Evolutionary conservation across 2,329 filamentous ascomycete species (phyloP).

Genomic region (Scolecobasidium constrictum): DNA sequence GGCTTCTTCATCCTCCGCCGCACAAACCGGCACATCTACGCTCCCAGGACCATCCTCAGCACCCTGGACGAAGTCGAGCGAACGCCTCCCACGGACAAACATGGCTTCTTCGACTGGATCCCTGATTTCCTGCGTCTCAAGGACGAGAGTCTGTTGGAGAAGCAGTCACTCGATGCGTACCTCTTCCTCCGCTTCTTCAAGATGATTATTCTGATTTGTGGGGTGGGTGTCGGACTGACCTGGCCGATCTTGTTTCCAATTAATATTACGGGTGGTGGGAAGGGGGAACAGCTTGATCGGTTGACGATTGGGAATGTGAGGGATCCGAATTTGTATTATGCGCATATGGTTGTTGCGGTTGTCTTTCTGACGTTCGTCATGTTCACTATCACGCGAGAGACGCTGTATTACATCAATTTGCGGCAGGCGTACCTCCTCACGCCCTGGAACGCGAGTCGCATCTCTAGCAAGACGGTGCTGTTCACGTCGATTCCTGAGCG

Average conservation of each 20-base stretch:
- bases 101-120: conserved; percentile 29
- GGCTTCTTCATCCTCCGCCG: conserved; percentile 42
- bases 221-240: conserved; percentile 73
- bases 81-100: conserved; percentile 15
- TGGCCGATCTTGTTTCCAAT: conserved; percentile 86
- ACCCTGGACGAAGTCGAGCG: conserved; percentile 7
- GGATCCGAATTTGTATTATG: conserved; percentile 58
- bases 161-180: conserved; percentile 87
- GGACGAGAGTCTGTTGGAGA: conserved; percentile 75
- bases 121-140: conserved; percentile 41
- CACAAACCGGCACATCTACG: conserved; percentile 42
- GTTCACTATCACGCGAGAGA: conserved; percentile 77
- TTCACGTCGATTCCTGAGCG: conserved; percentile 47
- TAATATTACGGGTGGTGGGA: conserved; percentile 69
- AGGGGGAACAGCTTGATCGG: conserved; percentile 57
- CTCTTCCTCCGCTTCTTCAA: conserved; percentile 83
- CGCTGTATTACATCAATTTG: conserved; percentile 84
- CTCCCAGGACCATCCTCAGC: conserved; percentile 33
- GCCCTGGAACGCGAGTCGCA: conserved; percentile 69
- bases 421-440: conserved; percentile 87
- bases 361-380: conserved; percentile 80
- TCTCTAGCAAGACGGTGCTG: conserved; percentile 83
- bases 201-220: conserved; percentile 64
- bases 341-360: conserved; percentile 71
- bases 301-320: conserved; percentile 70